Base-by-base conservation (phyloP, 2,329 filamentous ascomycete genomes). In the Cladosporium sp. region DNA sequence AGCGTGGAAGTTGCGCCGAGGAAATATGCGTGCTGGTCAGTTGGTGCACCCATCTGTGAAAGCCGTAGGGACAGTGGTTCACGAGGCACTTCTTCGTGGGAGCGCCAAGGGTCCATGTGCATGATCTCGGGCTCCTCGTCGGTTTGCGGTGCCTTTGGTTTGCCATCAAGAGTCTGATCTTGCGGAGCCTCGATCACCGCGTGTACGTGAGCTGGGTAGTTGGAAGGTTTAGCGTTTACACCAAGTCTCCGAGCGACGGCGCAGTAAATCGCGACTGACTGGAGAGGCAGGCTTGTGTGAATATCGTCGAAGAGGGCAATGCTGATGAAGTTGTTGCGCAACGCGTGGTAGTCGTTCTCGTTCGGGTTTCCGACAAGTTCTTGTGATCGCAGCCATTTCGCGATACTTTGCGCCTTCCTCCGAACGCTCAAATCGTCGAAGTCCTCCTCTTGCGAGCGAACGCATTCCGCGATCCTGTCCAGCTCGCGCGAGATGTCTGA, bases 251-350 rank as follows among this genome's bases (percentile, higher is more conserved):
- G 77, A 1, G 89, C 91, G 13, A 97, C 68, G 51, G 83, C 84
- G 63, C 87, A 93, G 69, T 86, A 99, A 55, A 97, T 95, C 53
- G 85, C 86, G 50, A 86, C 86, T 1, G 89, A 93, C 54, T 96
- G 86, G 44, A 96, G 77, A 1, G 92, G 93, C 7, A 96, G 76
- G 1, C 90, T 92, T 22, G 88, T 84, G 61, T 95, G 89, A 0
- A 80, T 77, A 6, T 80, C 71, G 43, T 87, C 83, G 30, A 82
- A 83, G 38, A 97, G 74, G 3, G 88, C 89, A 54, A 95, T 77
- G 8, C 89, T 89, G 50, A 99, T 83, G 60, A 96, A 88, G 60
- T 88, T 95, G 68, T 97, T 95, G 55, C 88, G 82, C 52, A 97
- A 70, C 52, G 86, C 84, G 59, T 89, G 83, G 65, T 93, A 96